Conservation (phyloP, 2,329 filamentous ascomycete species). For the Fusarium guadeloupense region DNA sequence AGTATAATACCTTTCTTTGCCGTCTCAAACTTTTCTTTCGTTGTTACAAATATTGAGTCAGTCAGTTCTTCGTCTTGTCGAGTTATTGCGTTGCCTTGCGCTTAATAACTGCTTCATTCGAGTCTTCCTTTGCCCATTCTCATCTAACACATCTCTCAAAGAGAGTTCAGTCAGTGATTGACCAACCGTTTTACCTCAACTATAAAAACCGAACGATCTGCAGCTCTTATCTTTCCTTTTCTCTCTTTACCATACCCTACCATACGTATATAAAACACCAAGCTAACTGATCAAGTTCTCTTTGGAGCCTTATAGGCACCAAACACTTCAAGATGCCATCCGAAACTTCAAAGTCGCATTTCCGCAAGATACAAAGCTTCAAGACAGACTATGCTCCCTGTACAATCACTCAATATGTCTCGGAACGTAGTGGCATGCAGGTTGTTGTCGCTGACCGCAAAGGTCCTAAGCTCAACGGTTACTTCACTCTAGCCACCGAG, state of each 20-base stretch:
- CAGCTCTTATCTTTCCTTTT: neutral
- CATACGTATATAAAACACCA: neutral
- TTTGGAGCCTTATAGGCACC: conserved; percentile 31
- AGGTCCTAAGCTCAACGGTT: conserved; percentile 94
- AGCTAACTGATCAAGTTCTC: conserved; percentile 33
- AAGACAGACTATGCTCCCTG: conserved; percentile 89
- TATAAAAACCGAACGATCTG: too few species aligned
- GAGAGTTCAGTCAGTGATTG: neutral
- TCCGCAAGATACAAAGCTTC: conserved; percentile 87
- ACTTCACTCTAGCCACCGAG: conserved; percentile 95
- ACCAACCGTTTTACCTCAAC: neutral
- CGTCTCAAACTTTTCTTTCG: neutral
- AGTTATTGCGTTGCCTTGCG: neutral
- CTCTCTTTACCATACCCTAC: neutral
- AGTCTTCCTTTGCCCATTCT: neutral
- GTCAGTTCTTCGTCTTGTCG: conserved; percentile 9
- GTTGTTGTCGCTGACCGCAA: conserved; percentile 91
- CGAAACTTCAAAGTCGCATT: conserved; percentile 64
- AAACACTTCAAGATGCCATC: conserved; percentile 60
- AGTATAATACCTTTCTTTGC: conserved; percentile 24
- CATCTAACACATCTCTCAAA: neutral
- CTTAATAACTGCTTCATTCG: neutral
- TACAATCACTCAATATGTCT: conserved; percentile 94
- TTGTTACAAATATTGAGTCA: conserved; percentile 18
- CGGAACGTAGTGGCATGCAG: conserved; percentile 91